Percentiles rank a stretch among this genome's conserved stretches.
Conservation (phyloP, 768 basidiomycete genomes). For the Tubosaeta brunneosetosa region DNA sequence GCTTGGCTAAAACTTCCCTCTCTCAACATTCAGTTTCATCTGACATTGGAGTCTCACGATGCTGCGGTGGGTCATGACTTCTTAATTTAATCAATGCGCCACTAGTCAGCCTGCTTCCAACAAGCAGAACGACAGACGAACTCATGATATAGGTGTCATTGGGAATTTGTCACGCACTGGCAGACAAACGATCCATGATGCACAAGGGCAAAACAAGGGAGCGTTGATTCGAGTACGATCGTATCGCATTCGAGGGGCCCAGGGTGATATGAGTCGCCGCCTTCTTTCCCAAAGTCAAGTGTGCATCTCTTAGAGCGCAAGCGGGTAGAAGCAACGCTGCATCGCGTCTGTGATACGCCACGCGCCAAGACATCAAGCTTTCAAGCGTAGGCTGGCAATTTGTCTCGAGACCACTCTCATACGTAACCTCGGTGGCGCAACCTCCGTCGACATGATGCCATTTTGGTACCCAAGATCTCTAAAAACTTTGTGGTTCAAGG, state of each 20-base stretch:
- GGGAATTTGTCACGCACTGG: background rate
- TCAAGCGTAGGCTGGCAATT: background rate
- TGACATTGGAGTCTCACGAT: slow-evolving; percentile 7
- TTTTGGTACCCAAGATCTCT: background rate
- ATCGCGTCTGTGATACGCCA: slow-evolving; percentile 9
- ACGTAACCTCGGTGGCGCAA: slow-evolving; percentile 21
- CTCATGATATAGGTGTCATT: background rate
- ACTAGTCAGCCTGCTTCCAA: slow-evolving; percentile 8
- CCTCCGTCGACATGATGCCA: slow-evolving; percentile 11
- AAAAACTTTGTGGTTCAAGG: slow-evolving; percentile 9
- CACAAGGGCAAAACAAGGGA: no score
- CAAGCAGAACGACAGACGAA: background rate
- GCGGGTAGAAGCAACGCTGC: background rate
- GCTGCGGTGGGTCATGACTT: slow-evolving; percentile 6
- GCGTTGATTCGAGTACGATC: background rate
- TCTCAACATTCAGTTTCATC: background rate
- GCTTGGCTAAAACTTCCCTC: background rate
- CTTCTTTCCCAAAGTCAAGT: background rate
- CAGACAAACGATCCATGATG: no score
- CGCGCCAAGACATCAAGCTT: background rate
- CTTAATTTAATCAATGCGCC: slow-evolving; percentile 19
- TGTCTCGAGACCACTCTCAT: slow-evolving; percentile 5
- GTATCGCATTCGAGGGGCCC: slow-evolving; percentile 5
- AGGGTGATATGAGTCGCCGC: background rate
- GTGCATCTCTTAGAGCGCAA: background rate